Evolutionary conservation across 345 rosid species (phyloP), one percentile per base, ranked within the genome.

Genomic region (Euphorbia lathyris): DNA sequence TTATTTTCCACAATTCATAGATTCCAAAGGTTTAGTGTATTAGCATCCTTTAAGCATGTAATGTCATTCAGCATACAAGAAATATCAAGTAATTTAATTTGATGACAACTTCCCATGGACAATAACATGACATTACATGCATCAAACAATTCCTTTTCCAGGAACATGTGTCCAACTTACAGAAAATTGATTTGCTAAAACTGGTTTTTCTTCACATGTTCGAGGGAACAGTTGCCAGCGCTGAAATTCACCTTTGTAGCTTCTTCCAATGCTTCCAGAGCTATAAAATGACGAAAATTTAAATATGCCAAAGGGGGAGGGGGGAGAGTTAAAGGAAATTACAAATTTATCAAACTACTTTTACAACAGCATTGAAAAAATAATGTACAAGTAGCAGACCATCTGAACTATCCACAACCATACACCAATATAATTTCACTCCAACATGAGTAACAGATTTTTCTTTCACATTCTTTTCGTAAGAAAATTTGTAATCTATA

Each of bases 141-240:
- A 76, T 30, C 29, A 9, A 10, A 0, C 14, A 25, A 27, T 36
- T n/a, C 5, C 27, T 30, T 47, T 8, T 3, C 27, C 9, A 9
- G 38, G 30, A 58, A 16, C 11, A 9, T 17, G 20, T 7, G 38
- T 43, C 63, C 47, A 71, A 91, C 97, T 90, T 85, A 95, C 97
- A 34, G 99, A 92, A 86, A 95, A 92, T 64, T 95, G 99, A 80
- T 95, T 90, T 67, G 92, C 90, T 57, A 90, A 74, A 67, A 95
- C 81, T 1, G 97, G 96, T 74, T 80, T 85, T 55, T 85, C 88
- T 81, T 95, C 91, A 68, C 90, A 90, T 72, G 56, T 83, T 76
- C 78, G 80, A 74, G 99, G 96, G 62, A 88, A 85, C 23, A 95
- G 78, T 56, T 95, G 96, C 92, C 87, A 95, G 40, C 89, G 79